Conservation (phyloP, 2,329 filamentous ascomycete genomes). For the Colletotrichum musicola region DNA sequence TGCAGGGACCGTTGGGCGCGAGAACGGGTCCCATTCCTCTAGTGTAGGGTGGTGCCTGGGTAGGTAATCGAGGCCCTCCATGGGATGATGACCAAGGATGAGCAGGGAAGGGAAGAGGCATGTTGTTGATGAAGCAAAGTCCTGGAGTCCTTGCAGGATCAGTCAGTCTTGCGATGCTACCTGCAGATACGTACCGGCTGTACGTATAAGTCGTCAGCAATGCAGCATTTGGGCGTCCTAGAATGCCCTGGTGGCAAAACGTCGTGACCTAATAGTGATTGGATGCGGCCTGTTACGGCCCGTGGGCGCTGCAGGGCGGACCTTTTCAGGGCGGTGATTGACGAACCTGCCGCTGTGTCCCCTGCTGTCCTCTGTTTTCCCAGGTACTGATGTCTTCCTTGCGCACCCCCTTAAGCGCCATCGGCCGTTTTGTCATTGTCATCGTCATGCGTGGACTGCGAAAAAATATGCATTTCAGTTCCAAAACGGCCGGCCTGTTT, state of each 20-base stretch:
- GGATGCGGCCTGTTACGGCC: slow-evolving; percentile 12
- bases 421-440: background rate
- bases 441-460: background rate
- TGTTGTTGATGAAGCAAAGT: too few species aligned
- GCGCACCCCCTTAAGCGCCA: slow-evolving; percentile 5
- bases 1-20: slow-evolving; percentile 33
- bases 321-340: slow-evolving; percentile 31
- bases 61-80: too few species aligned
- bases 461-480: background rate
- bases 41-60: background rate
- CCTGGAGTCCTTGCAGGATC: too few species aligned
- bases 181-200: too few species aligned
- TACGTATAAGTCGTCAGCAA: too few species aligned
- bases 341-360: slow-evolving; percentile 30
- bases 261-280: background rate
- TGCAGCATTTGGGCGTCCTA: too few species aligned
- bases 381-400: background rate
- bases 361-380: background rate
- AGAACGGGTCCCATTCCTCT: background rate
- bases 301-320: slow-evolving; percentile 25
- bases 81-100: too few species aligned
- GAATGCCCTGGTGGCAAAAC: slow-evolving; percentile 24
- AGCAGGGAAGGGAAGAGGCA: too few species aligned
- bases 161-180: too few species aligned
- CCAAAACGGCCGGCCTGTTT: background rate